A percentile compares a stretch with the other conserved stretches of the same genome.
phyloP scores from a whole-genome alignment of 768 basidiomycete genomes.

The Collybiopsis confluens region DNA sequence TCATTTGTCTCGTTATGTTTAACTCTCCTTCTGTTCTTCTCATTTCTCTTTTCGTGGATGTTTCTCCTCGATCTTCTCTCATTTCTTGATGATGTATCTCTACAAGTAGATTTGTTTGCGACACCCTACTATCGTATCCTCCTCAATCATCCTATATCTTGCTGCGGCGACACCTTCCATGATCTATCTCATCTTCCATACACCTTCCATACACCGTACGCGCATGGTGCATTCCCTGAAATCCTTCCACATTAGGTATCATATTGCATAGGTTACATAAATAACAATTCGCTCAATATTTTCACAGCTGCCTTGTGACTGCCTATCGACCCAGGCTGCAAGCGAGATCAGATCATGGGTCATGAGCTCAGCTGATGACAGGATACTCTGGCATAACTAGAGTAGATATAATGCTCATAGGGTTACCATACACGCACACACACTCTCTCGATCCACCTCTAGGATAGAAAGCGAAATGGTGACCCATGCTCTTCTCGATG shows the following conservation, averaged over 20 bases:
- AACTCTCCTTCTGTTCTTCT: not conserved
- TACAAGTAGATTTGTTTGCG: slow-evolving; percentile 6
- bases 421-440: too few relatives aligned
- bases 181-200: not conserved
- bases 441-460: not conserved
- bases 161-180: not conserved
- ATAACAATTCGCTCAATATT: too few relatives aligned
- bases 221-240: too few relatives aligned
- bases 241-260: too few relatives aligned
- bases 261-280: too few relatives aligned
- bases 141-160: not conserved
- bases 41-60: not conserved
- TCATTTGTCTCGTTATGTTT: not conserved
- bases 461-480: slow-evolving; percentile 31
- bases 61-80: not conserved
- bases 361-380: too few relatives aligned
- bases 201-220: too few relatives aligned
- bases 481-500: slow-evolving; percentile 47
- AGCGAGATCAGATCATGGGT: too few relatives aligned
- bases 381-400: too few relatives aligned
- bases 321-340: too few relatives aligned
- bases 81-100: not conserved
- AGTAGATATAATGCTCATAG: too few relatives aligned
- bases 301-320: too few relatives aligned
- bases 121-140: not conserved